Conservation (phyloP, 208 protist species). For the Leishmania mexicana region DNA sequence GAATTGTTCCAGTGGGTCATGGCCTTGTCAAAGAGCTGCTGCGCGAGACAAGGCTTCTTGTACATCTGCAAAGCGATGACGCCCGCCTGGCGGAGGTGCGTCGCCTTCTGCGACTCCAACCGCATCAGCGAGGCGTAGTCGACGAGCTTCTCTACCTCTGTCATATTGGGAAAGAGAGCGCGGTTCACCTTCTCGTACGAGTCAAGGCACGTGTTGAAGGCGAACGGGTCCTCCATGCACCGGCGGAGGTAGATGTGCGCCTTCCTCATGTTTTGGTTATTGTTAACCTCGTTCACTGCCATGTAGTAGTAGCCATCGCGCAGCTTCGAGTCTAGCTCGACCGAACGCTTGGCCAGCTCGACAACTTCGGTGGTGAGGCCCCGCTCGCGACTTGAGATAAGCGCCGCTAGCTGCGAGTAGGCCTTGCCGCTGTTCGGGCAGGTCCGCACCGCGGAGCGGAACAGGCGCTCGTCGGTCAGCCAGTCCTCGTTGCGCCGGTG, state of each 20-base stretch:
- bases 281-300: conserved; percentile 35
- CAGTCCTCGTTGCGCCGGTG: conserved; percentile 51
- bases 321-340: conserved; percentile 39
- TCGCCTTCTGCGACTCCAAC: conserved; percentile 33
- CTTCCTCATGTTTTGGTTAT: conserved; percentile 21
- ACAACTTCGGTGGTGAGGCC: conserved; percentile 30
- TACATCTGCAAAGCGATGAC: conserved; percentile 16
- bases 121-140: conserved; percentile 34
- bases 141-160: conserved; percentile 30
- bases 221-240: conserved; percentile 40
- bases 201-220: conserved; percentile 26
- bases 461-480: conserved; percentile 47
- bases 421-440: conserved; percentile 67
- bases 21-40: conserved; percentile 13
- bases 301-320: conserved; percentile 52
- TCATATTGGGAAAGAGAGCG: conserved; percentile 44
- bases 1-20: conserved; percentile 26
- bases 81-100: conserved; percentile 32
- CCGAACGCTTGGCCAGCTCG: conserved; percentile 27
- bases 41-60: conserved; percentile 13
- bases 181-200: conserved; percentile 27
- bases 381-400: conserved; percentile 19
- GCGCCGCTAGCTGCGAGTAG: conserved; percentile 31
- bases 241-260: conserved; percentile 40
- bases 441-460: conserved; percentile 36